Evolutionary conservation across 768 basidiomycete genomes (phyloP).

Genomic region (Kwoniella bestiolae): DNA sequence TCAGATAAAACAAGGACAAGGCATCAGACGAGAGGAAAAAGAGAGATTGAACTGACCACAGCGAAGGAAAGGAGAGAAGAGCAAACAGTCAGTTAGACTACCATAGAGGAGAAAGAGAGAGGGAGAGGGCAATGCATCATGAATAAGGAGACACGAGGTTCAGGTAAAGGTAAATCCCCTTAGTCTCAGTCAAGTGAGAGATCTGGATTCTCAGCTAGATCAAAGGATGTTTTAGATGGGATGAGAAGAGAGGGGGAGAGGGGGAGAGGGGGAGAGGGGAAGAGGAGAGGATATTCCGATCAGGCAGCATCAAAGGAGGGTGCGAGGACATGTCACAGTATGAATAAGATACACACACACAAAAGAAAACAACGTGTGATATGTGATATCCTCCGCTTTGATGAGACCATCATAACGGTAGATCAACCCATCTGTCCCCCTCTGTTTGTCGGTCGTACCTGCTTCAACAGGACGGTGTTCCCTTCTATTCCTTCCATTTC

Average conservation of each 20-base stretch:
- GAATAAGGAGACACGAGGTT: conserved; percentile 1
- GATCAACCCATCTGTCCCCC: no score
- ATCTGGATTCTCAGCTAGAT: conserved; percentile 1
- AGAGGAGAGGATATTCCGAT: not conserved
- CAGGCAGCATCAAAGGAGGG: not conserved
- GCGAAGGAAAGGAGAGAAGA: not conserved
- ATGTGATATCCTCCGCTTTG: no score
- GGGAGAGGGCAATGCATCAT: not conserved
- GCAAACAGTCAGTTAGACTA: not conserved
- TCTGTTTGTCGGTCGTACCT: not conserved
- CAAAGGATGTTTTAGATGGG: conserved; percentile 1
- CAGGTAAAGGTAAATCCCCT: not conserved
- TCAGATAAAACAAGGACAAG: not conserved
- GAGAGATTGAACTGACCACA: not conserved
- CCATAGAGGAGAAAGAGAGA: not conserved
- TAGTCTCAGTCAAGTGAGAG: no score
- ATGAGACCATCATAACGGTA: no score
- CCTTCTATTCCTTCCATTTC: no score
- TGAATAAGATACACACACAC: no score
- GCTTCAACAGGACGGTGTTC: no score
- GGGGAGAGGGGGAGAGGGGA: not conserved
- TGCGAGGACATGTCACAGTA: no score
- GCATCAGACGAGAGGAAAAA: not conserved
- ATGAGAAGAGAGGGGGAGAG: not conserved
- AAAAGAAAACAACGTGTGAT: no score